Conservation (phyloP, 78 protist species). For the Dictyostelium brefeldianum region DNA sequence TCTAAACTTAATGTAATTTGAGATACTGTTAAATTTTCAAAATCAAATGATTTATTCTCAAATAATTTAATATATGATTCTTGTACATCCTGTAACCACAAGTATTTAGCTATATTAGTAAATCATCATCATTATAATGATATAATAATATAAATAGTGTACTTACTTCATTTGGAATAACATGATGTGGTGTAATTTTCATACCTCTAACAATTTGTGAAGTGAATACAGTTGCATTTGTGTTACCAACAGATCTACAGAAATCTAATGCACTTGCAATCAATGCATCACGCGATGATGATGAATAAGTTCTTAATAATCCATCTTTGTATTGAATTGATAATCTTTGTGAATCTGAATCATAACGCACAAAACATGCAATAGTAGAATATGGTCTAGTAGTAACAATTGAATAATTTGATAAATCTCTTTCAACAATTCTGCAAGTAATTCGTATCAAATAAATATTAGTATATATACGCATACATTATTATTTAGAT, state of each 20-base stretch:
- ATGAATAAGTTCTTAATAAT: constrained; percentile 49
- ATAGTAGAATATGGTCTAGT: constrained; percentile 58
- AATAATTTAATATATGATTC: constrained; percentile 64
- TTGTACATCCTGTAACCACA: constrained; percentile 39
- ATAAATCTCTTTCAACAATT: constrained; percentile 69
- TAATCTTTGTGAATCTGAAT: constrained; percentile 62
- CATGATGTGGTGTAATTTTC: constrained; percentile 71
- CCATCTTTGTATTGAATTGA: constrained; percentile 80
- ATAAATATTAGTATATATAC: too few species aligned
- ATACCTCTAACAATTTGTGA: constrained; percentile 68
- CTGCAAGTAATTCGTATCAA: background rate
- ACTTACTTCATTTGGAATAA: constrained; percentile 62
- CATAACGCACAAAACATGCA: constrained; percentile 61
- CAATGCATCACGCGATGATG: constrained; percentile 65
- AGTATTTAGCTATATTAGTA: too few species aligned
- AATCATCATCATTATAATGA: background rate
- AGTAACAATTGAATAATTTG: constrained; percentile 60
- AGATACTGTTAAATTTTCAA: constrained; percentile 47
- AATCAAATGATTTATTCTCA: constrained; percentile 69
- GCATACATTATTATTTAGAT: background rate
- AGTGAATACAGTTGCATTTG: constrained; percentile 49
- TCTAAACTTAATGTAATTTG: constrained; percentile 59
- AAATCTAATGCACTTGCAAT: constrained; percentile 66
- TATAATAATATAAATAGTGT: background rate
- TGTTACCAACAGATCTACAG: constrained; percentile 59